Percentiles rank a stretch among this genome's conserved stretches.
phyloP scores from a whole-genome alignment of 2,329 filamentous ascomycete species.

The Didymellaceae sp. region DNA sequence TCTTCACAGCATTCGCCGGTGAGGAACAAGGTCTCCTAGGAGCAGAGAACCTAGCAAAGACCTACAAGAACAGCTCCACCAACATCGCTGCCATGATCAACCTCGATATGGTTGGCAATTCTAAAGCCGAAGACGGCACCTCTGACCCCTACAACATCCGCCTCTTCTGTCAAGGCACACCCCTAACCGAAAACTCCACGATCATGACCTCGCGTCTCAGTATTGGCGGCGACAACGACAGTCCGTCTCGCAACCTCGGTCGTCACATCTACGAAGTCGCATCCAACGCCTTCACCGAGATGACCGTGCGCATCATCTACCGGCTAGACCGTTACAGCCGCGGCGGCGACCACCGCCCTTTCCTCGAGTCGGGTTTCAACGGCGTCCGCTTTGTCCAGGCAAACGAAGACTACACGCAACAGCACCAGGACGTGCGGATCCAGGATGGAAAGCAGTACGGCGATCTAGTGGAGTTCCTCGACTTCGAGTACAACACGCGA shows the following conservation, averaged over 20 bases:
- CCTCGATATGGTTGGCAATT: constrained; percentile 60
- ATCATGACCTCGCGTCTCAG: constrained; percentile 45
- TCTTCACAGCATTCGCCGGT: constrained; percentile 61
- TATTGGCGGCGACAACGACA: constrained; percentile 56
- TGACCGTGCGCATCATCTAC: constrained; percentile 62
- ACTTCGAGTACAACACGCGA: constrained; percentile 60
- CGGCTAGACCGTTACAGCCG: constrained; percentile 62
- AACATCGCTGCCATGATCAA: constrained; percentile 63
- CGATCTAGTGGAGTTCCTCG: constrained; percentile 60
- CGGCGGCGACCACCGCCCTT: constrained; percentile 61
- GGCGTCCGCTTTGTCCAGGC: constrained; percentile 63
- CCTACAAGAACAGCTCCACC: constrained; percentile 55
- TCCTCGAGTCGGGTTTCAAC: constrained; percentile 60
- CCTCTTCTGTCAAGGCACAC: constrained; percentile 58
- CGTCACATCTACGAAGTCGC: constrained; percentile 61
- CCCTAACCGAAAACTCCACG: constrained; percentile 51
- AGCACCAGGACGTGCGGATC: constrained; percentile 60
- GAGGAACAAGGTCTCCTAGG: constrained; percentile 63
- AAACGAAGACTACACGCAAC: constrained; percentile 61
- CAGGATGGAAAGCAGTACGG: constrained; percentile 59
- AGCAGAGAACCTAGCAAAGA: constrained; percentile 57
- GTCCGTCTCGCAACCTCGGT: constrained; percentile 59
- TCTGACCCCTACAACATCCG: constrained; percentile 58
- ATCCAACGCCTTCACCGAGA: constrained; percentile 56
- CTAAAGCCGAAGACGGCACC: constrained; percentile 51